Evolutionary conservation across 495 filamentous ascomycete genomes (phyloP), one percentile per base, ranked within the genome.

Genomic region (Penicillium mononematosum): DNA sequence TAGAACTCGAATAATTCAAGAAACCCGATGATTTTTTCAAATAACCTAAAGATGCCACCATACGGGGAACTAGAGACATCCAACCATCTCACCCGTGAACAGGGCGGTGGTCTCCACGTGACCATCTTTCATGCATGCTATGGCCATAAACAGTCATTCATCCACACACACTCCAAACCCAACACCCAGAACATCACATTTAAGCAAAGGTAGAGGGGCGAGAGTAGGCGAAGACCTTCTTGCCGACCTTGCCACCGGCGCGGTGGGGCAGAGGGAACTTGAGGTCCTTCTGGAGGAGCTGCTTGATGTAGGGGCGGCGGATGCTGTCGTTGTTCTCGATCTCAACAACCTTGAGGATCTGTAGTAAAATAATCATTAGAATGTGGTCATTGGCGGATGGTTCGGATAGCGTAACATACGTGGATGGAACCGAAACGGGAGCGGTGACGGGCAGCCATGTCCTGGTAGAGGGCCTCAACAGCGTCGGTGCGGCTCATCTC

Each of bases 241-340:
- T 89, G 81, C 80, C 85, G 64, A 80, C 82, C 81, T 88, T 91
- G 76, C 85, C 53, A 47, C 53, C 82, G 63, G 93, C 81, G 68
- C 94, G 94, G 84, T 98, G 94, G 69, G 94, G 94, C 66, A 98
- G 90, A 75, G 94, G 94, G 90, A 98, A 98, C 77, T 91, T 89
- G 76, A 98, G 89, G 76, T 88, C 75, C 87, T 96, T 96, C 77
- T 81, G 78, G 73, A 98, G 77, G 75, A 98, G 90, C 80, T 98
- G 94, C 84, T 90, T 93, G 86, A 98, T 93, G 86, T 98, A 98
- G 63, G 95, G 92, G 72, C 92, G 89, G 80, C 92, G 92, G 83
- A 98, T 83, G 73, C 91, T 90, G 58, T 89, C 89, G 72, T 76
- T 82, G 83, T 96, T 95, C 78, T 94, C 86, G 73, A 98, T 76